A percentile compares a stretch with the other conserved stretches of the same genome.
Conservation (phyloP, 805 yeast genomes). For the Yarrowia yakushimensis region DNA sequence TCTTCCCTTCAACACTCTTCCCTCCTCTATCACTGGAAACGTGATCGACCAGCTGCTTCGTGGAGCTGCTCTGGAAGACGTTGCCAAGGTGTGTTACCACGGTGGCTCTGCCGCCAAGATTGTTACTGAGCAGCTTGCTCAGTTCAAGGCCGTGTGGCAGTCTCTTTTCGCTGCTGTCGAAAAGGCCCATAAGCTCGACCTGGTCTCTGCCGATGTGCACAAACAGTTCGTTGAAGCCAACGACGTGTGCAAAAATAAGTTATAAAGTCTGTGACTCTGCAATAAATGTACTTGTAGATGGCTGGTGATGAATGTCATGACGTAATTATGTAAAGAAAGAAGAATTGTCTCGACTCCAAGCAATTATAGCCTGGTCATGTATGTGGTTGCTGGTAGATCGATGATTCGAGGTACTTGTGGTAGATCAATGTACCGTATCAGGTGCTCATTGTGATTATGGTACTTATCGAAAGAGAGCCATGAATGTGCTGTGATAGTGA, state of each 20-base stretch:
- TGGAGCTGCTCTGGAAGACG: constrained; percentile 12
- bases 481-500: too few relatives aligned
- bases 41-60: constrained; percentile 21
- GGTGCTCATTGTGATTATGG: too few relatives aligned
- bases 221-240: constrained; percentile 27
- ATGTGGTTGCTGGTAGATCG: too few relatives aligned
- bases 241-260: constrained; percentile 28
- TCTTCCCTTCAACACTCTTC: constrained; percentile 57
- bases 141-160: constrained; percentile 8
- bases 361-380: too few relatives aligned
- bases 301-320: too few relatives aligned
- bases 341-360: too few relatives aligned
- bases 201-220: constrained; percentile 37
- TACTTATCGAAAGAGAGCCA: too few relatives aligned
- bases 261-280: constrained; percentile 7
- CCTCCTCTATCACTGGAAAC: constrained; percentile 52
- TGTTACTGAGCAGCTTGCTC: constrained; percentile 1
- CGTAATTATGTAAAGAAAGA: too few relatives aligned
- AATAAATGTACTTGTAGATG: not conserved
- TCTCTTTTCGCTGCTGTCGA: constrained; percentile 31
- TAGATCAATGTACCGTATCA: too few relatives aligned
- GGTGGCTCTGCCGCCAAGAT: not conserved
- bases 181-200: constrained; percentile 43
- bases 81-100: constrained; percentile 10
- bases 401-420: too few relatives aligned